Base-by-base conservation (phyloP, 1,139 yeast species). In the Maudiozyma humilis region DNA sequence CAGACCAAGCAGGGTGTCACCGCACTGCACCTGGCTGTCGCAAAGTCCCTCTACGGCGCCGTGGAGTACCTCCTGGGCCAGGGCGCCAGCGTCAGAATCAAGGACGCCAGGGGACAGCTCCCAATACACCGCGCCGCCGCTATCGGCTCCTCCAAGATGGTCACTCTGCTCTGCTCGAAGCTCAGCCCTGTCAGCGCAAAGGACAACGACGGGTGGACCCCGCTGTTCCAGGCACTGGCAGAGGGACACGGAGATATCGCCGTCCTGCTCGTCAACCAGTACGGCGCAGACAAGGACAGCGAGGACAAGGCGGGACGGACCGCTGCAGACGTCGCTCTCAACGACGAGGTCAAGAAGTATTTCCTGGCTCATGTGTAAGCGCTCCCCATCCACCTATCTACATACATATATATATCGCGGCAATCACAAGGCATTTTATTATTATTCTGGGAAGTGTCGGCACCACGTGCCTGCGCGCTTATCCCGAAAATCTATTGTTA, bases 161-260 rank as follows among this genome's bases (percentile, higher is more conserved):
- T 76, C 3, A 69, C 73, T n/a, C 37, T 59, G 14, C 43, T 60
- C 29, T 60, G 64, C 41, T 66, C 70, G 7, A 75, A 76, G 12
- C 73, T 73, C 43, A 77, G 82, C 2, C 83, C 86, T 16, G 59
- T 88, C 23, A 85, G 87, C 56, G 71, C 79, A 4, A 73, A 75
- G 36, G 97, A 89, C 59, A 54, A 56, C 16, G 72, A 74, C 42
- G 94, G 95, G 0, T 86, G 93, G 89, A 84, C 95, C 0, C 79
- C 95, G 0, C 63, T 89, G 52, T 95, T 87, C 62, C 95, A 87
- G 62, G 96, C 97, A 0, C 66, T 84, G 44, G 91, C 96, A 0
- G 98, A 89, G 61, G 96, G 96, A 0, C 82, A 82, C 57, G 89
- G 82, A 2, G 96, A 86, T 47, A 76, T 78, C 7, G 95, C 85